Evolutionary conservation across 106 monocot genomes (phyloP).

Genomic region (Narthecium ossifragum): DNA sequence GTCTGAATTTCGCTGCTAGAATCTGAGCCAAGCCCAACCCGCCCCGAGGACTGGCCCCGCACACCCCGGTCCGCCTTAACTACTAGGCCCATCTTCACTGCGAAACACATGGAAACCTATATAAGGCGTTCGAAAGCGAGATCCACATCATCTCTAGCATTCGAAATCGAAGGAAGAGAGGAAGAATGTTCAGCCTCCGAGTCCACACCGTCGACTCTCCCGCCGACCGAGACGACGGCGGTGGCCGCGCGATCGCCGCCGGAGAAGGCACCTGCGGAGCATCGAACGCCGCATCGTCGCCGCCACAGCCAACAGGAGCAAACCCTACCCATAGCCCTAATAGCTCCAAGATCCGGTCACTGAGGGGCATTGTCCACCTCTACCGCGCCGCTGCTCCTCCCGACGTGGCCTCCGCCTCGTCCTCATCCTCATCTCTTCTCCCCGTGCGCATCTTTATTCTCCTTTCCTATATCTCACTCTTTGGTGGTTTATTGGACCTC

Average conservation of each 20-base stretch:
- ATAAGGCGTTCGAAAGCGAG: too few relatives aligned
- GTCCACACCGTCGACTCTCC: slow-evolving; percentile 48
- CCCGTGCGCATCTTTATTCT: slow-evolving; percentile 25
- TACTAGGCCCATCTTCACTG: too few relatives aligned
- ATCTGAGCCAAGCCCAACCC: too few relatives aligned
- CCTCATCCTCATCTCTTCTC: slow-evolving; percentile 20
- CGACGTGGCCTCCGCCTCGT: too few relatives aligned
- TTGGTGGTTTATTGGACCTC: too few relatives aligned
- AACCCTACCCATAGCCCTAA: background rate
- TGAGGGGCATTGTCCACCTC: slow-evolving; percentile 59
- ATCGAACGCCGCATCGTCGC: slow-evolving; percentile 15
- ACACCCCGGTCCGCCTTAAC: too few relatives aligned
- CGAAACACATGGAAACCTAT: too few relatives aligned
- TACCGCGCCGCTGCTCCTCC: slow-evolving; percentile 37
- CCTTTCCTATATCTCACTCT: background rate
- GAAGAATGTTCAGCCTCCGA: slow-evolving; percentile 58
- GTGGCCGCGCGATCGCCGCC: background rate
- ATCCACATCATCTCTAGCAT: too few relatives aligned
- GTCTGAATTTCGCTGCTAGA: too few relatives aligned
- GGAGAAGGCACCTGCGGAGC: background rate
- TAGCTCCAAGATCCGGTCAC: slow-evolving; percentile 23
- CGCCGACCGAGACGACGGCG: background rate
- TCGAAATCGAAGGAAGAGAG: too few relatives aligned
- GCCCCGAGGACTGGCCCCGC: too few relatives aligned
- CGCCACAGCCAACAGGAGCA: background rate